Evolutionary conservation across 768 basidiomycete species (phyloP), one percentile per base, ranked within the genome.

Genomic region (Leccinum broughii): DNA sequence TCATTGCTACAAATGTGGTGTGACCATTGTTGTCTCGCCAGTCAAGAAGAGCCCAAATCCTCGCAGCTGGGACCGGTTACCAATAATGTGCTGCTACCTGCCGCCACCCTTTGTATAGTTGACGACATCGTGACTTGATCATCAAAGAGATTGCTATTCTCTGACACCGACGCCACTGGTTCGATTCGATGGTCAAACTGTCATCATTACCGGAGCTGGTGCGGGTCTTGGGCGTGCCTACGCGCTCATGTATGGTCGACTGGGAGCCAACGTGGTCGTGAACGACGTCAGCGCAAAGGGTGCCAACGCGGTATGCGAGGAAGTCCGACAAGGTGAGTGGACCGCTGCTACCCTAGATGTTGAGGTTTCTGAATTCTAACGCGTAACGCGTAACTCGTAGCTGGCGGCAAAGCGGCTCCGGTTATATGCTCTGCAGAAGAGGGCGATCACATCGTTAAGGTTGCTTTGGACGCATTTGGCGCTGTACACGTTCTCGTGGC

Each of bases 251-350:
- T 98, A 90, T 70, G 92, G 83, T 26, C 86, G 84, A 56, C 85
- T 95, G 9, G 96, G 97, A n/a, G 96, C 94, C 10, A 97, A 97
- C 67, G 92, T 99, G 34, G 91, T 98, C 50, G 86, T 98, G 51
- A 99, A 98, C 72, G 97, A 99, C 68, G 88, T 98, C 52, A 93
- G 82, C 71, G 89, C 88, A 69, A 92, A 94, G 66, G 88, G 84
- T 2, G 95, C 95, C 7, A 84, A 85, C 24, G 77, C 82, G 8
- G 95, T 98, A 3, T 93, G 93, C 17, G 83, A 88, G n/a, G 95
- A 98, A 71, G 85, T 98, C 60, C 81, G 83, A 61, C 84, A 87
- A 73, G 86, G 94, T 92, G 54, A 48, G 80, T 70, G 26, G 39
- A 35, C 5, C 15, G 17, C 5, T 3, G 4, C 11, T 11, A 44